Percentiles rank a stretch among this genome's conserved stretches.
phyloP scores from a whole-genome alignment of 192 early-diverging fungal species.

The Phycomyces nitens region DNA sequence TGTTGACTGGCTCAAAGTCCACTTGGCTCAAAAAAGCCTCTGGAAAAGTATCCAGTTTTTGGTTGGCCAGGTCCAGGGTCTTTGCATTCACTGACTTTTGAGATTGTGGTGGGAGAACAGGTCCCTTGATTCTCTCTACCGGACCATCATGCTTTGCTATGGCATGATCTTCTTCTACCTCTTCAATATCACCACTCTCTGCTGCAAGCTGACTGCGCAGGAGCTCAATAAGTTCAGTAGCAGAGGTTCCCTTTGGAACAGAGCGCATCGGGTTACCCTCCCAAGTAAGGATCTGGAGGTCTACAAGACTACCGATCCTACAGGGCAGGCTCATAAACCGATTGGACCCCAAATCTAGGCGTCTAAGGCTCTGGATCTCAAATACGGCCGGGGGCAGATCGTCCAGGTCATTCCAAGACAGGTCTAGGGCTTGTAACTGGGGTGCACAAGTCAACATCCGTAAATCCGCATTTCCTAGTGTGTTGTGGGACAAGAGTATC shows the following conservation, averaged over 20 bases:
- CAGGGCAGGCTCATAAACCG: conserved; percentile 37
- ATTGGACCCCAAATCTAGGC: conserved; percentile 51
- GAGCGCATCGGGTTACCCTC: conserved; percentile 50
- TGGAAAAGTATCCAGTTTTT: conserved; percentile 15
- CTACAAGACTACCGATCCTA: conserved; percentile 41
- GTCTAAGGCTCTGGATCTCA: conserved; percentile 31
- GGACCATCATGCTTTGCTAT: background rate
- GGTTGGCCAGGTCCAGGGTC: conserved; percentile 41
- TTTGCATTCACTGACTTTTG: background rate
- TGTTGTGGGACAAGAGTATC: conserved; percentile 38
- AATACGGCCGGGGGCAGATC: conserved; percentile 41
- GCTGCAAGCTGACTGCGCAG: background rate
- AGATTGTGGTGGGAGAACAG: background rate
- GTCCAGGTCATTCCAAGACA: conserved; percentile 40
- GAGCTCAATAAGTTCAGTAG: background rate
- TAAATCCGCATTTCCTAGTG: conserved; percentile 27
- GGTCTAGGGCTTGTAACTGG: conserved; percentile 39
- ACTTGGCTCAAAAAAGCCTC: background rate
- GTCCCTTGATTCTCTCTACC: background rate
- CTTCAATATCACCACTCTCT: background rate
- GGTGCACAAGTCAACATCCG: conserved; percentile 28
- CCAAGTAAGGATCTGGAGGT: conserved; percentile 44
- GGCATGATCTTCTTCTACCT: background rate
- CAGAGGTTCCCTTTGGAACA: background rate
- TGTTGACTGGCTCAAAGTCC: conserved; percentile 4